Conservation (phyloP, 345 rosid genomes). For the Mangifera indica region DNA sequence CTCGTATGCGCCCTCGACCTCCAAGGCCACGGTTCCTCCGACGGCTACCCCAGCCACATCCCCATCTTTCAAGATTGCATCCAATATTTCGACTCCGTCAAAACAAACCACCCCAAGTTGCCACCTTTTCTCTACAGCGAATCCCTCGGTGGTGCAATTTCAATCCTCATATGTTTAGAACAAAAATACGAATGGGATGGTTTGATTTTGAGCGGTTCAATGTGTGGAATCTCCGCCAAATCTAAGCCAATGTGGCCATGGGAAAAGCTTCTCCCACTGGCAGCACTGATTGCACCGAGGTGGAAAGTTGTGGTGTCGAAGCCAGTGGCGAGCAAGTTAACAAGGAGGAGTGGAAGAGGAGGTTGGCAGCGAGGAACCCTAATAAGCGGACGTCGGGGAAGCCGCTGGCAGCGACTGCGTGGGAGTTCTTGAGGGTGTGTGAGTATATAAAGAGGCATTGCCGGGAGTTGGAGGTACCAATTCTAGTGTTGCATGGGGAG, state of each 20-base stretch:
- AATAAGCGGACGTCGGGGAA: constrained; percentile 22
- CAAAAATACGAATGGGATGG: constrained; percentile 31
- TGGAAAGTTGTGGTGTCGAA: constrained; percentile 30
- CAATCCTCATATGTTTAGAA: constrained; percentile 18
- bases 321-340: constrained; percentile 20
- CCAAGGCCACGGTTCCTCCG: constrained; percentile 35
- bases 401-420: constrained; percentile 27
- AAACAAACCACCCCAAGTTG: constrained; percentile 15
- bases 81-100: constrained; percentile 15
- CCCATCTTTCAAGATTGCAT: constrained; percentile 30
- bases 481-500: constrained; percentile 28
- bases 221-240: constrained; percentile 34
- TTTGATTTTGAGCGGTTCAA: constrained; percentile 29
- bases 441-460: constrained; percentile 24
- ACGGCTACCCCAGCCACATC: constrained; percentile 27
- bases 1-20: constrained; percentile 31
- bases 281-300: constrained; percentile 20
- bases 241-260: constrained; percentile 10
- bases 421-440: constrained; percentile 31
- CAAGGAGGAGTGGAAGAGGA: constrained; percentile 36
- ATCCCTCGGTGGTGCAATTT: constrained; percentile 38
- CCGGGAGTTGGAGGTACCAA: constrained; percentile 23
- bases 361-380: constrained; percentile 19
- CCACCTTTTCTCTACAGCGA: constrained; percentile 37
- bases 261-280: constrained; percentile 32